Conservation (phyloP, 192 early-diverging fungal species). For the Lobosporangium transversale region DNA sequence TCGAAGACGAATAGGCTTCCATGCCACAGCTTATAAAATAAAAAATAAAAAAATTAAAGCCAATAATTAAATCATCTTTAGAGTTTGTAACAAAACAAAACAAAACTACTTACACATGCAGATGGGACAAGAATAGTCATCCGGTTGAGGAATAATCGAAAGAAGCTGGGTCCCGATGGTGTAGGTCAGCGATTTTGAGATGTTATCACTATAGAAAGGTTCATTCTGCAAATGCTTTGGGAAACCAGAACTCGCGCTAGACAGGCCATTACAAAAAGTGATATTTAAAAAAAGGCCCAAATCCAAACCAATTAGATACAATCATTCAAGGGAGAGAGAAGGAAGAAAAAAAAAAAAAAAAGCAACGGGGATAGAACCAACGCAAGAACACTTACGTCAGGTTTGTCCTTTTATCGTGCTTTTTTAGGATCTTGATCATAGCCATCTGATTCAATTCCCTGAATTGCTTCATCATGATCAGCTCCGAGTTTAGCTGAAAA, state of each 20-base stretch:
- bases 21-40: constrained; percentile 63
- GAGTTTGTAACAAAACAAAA: constrained; percentile 10
- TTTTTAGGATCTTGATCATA: constrained; percentile 87
- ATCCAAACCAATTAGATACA: not conserved
- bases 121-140: constrained; percentile 85
- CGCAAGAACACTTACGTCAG: constrained; percentile 53
- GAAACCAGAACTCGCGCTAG: constrained; percentile 62
- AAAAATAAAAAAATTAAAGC: not conserved
- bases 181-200: constrained; percentile 68
- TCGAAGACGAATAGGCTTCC: constrained; percentile 80
- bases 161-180: constrained; percentile 71
- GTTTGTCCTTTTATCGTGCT: constrained; percentile 88
- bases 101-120: constrained; percentile 64
- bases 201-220: constrained; percentile 60
- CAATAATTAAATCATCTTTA: not conserved
- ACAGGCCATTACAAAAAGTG: not conserved
- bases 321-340: not conserved
- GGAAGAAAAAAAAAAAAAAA: not conserved
- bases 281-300: too few species aligned
- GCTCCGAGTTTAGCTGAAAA: constrained; percentile 73
- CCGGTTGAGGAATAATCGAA: constrained; percentile 81
- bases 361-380: too few species aligned
- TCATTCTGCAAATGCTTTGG: constrained; percentile 60
- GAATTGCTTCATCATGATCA: constrained; percentile 76
- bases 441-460: constrained; percentile 81